These are phyloP conservation scores for Aphanoascus verrucosus DNA, from an alignment of 2,329 filamentous ascomycete species.

Conservation along the genomic window DNA sequence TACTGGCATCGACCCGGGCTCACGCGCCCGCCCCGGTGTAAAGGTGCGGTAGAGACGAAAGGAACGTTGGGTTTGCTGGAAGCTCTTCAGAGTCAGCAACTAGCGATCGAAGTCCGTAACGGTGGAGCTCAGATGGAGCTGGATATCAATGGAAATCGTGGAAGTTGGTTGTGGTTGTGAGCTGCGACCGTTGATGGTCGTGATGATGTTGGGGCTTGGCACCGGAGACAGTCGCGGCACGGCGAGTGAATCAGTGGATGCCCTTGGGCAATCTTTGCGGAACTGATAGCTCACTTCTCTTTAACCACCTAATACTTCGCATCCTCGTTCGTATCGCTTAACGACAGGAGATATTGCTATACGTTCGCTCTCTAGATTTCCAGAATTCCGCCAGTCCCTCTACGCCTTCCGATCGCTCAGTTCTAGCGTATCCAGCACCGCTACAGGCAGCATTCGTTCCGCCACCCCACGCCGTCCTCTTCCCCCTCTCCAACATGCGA, in stretches of 20 bases:
- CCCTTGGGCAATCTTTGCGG: background rate
- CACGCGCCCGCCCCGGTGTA: background rate
- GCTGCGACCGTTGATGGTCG: background rate
- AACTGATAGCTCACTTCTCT: background rate
- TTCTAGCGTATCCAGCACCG: background rate
- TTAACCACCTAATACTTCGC: no score
- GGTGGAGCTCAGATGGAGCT: background rate
- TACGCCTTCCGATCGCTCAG: background rate
- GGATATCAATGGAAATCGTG: background rate
- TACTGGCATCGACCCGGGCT: slow-evolving; percentile 9
- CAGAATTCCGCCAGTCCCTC: background rate
- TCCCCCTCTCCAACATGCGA: slow-evolving; percentile 3
- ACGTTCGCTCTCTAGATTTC: background rate
- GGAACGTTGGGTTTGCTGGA: background rate
- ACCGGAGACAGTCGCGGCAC: background rate
- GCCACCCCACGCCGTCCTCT: background rate
- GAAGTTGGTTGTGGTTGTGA: background rate
- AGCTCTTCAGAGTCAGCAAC: background rate
- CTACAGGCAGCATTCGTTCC: background rate
- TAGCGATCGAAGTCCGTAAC: background rate
- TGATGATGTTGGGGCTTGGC: slow-evolving; percentile 3
- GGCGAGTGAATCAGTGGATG: background rate
- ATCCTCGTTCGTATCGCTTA: background rate
- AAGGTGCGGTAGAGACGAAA: background rate
- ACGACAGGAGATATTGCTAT: background rate